Evolutionary conservation across 2,329 filamentous ascomycete species (phyloP), one percentile per base, ranked within the genome.

Genomic region (Trichoderma brevicompactum): DNA sequence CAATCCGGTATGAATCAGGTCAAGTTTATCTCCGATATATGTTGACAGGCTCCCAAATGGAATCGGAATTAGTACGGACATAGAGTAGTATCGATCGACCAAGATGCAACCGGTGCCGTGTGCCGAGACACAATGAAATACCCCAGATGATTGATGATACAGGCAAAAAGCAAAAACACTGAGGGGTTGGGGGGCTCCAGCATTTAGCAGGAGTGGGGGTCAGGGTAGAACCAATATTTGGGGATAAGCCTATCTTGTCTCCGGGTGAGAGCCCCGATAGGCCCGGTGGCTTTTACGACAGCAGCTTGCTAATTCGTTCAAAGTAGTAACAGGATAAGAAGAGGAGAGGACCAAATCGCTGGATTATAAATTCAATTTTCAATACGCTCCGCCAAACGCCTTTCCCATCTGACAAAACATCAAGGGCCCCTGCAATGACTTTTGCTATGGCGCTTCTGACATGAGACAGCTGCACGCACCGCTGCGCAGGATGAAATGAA

Each of bases 61-160:
- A 63, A 46, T 46, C 60, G 60, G 60, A 63, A 44, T 54, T 63
- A 63, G 40, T 28, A n/a, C 60, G 60, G 60, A 63, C 49, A 54
- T 63, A 63, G 49, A 44, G 6, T 3, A 44, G 6, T 3, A 4
- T 43, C 10, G 28, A 36, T 63, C 28, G 13, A 32, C 23, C 9
- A 10, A 40, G 9, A 41, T 41, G 36, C n/a, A 19, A 2, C 19
- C 23, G 23, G 23, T 28, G 2, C n/a, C 7, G 6, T 43, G n/a
- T 28, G 34, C n/a, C 19, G 2, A 28, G 19, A 40, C 2, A 41
- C 9, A 32, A 13, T 12, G 13, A 43, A 61, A 28, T 28, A 28
- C 23, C 23, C 23, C 23, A 5, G 46, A 41, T 40, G 9, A 5
- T 28, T 32, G 58, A 32, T 50, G 38, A 32, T 50, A 32, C 19